Conservation (phyloP, 2,329 filamentous ascomycete species). For the Ceratocystiopsis minuta region DNA sequence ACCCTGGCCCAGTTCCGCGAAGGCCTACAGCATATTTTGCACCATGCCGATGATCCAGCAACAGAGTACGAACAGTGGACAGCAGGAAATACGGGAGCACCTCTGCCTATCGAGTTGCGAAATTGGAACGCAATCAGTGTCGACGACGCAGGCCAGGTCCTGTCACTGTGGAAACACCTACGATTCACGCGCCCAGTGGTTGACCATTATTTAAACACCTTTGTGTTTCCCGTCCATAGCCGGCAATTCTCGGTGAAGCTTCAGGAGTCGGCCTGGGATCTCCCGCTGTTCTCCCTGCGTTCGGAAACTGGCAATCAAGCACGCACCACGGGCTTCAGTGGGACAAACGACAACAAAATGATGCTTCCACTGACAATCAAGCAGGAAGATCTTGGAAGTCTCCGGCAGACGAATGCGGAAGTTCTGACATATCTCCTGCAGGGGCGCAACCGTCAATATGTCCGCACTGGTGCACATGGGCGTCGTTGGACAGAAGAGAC, state of each 20-base stretch:
- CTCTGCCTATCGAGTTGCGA: constrained; percentile 26
- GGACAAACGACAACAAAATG: constrained; percentile 47
- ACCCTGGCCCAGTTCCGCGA: constrained; percentile 28
- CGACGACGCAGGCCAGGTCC: constrained; percentile 33
- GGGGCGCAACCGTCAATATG: constrained; percentile 29
- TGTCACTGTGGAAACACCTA: constrained; percentile 30
- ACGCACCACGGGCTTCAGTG: constrained; percentile 50
- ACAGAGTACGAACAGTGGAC: constrained; percentile 36
- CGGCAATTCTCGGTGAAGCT: constrained; percentile 47
- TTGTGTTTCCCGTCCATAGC: constrained; percentile 47
- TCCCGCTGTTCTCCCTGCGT: constrained; percentile 26
- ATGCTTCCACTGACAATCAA: constrained; percentile 43
- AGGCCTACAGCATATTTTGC: constrained; percentile 30
- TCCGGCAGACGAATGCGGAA: constrained; percentile 44
- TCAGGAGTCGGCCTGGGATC: constrained; percentile 49
- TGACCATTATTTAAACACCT: constrained; percentile 43
- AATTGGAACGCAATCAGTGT: constrained; percentile 41
- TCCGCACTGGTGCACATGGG: constrained; percentile 14
- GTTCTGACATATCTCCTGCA: constrained; percentile 41
- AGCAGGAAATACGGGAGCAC: constrained; percentile 14
- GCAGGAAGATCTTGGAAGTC: constrained; percentile 38
- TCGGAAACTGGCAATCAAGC: constrained; percentile 2
- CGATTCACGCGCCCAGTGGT: constrained; percentile 30
- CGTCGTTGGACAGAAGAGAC: constrained; percentile 25
- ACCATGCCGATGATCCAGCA: constrained; percentile 33